Conservation (phyloP, 331 rosid genomes). For the Acacia concinna region DNA sequence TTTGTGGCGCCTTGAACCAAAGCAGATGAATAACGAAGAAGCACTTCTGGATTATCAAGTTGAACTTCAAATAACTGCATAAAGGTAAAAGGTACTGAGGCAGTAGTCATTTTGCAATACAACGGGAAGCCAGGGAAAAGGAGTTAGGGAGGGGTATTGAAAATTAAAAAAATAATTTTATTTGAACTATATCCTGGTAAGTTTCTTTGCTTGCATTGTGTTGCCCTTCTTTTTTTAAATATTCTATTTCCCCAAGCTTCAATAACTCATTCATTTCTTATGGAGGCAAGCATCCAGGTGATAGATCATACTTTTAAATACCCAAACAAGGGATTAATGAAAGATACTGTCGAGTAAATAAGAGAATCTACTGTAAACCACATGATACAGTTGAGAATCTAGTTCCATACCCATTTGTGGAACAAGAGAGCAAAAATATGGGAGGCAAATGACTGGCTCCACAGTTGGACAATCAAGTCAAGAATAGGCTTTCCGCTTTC, state of each 20-base stretch:
- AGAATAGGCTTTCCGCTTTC: conserved; percentile 84
- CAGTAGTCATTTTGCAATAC: conserved; percentile 22
- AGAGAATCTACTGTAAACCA: too few species aligned
- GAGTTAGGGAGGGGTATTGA: neutral
- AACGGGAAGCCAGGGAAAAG: conserved; percentile 19
- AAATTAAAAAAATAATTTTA: conserved; percentile 2
- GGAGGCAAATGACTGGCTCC: conserved; percentile 99
- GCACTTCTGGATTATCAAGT: conserved; percentile 79
- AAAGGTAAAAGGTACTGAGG: neutral
- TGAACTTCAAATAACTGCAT: conserved; percentile 89
- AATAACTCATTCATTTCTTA: neutral
- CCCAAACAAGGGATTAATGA: neutral
- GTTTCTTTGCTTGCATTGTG: neutral
- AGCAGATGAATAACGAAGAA: conserved; percentile 95
- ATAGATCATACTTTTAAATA: neutral
- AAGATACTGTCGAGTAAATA: conserved; percentile 10
- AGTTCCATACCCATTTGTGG: conserved; percentile 87
- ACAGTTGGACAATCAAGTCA: conserved; percentile 84
- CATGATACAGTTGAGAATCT: neutral
- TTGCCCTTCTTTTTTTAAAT: too few species aligned
- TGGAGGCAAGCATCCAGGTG: neutral
- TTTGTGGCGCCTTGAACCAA: conserved; percentile 95
- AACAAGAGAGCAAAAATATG: conserved; percentile 87
- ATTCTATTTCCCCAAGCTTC: neutral
- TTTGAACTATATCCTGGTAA: neutral